Conservation (phyloP, 257 asterid species). For the Paraleonurus japonicus region DNA sequence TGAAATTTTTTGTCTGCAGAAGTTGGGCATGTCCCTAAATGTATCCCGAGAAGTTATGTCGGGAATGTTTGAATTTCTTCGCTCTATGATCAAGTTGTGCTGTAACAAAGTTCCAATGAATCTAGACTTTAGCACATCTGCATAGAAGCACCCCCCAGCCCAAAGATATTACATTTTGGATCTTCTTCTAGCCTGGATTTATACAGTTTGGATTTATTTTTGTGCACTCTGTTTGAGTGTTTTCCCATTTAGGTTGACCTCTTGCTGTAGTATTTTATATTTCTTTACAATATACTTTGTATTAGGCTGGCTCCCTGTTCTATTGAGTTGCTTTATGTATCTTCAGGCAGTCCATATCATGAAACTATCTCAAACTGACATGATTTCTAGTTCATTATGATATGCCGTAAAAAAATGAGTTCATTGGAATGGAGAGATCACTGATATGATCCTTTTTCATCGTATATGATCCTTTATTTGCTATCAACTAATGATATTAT, state of each 20-base stretch:
- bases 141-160: neutral
- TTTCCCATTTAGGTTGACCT: neutral
- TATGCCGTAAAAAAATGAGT: neutral
- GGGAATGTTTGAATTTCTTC: constrained; percentile 5
- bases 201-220: neutral
- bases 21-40: constrained; percentile 14
- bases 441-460: neutral
- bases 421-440: neutral
- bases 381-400: constrained; percentile 16
- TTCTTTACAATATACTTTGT: neutral
- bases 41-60: neutral
- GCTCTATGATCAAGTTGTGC: constrained; percentile 12
- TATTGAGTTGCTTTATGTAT: neutral
- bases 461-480: neutral
- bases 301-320: constrained; percentile 13
- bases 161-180: neutral
- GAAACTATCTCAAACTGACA: neutral
- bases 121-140: neutral
- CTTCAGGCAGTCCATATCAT: neutral
- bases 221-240: neutral
- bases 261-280: constrained; percentile 20
- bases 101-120: neutral
- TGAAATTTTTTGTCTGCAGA: constrained; percentile 19
- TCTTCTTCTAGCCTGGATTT: neutral
- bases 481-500: neutral